Evolutionary conservation across 495 filamentous ascomycete genomes (phyloP).

Genomic region (Podospora fimiseda): DNA sequence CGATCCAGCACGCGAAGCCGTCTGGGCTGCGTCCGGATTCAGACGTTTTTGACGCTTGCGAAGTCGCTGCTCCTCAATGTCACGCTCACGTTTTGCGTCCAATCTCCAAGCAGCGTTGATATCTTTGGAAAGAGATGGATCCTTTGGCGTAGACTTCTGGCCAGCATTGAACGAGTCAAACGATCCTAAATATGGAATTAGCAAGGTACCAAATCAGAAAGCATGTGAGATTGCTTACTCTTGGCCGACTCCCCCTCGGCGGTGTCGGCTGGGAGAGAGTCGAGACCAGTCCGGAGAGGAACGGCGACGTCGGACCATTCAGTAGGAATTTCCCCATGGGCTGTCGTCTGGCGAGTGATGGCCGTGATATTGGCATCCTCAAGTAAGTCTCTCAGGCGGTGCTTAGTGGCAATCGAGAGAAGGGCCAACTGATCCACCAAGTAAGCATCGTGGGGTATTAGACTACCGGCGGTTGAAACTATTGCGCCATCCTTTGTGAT

Average conservation of each 20-base stretch:
- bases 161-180: constrained; percentile 12
- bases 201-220: constrained; percentile 2
- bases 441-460: constrained; percentile 59
- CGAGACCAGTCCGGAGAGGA: constrained; percentile 29
- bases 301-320: constrained; percentile 65
- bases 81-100: constrained; percentile 34
- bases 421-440: constrained; percentile 70
- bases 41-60: constrained; percentile 43
- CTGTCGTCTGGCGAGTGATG: constrained; percentile 58
- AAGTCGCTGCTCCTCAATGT: constrained; percentile 43
- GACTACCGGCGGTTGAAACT: constrained; percentile 52
- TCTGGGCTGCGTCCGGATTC: constrained; percentile 32
- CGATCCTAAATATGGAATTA: constrained; percentile 19
- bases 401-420: constrained; percentile 66
- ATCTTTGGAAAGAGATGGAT: constrained; percentile 24
- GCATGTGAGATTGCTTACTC: constrained; percentile 39
- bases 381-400: constrained; percentile 59
- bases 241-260: constrained; percentile 51
- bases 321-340: constrained; percentile 61
- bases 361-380: constrained; percentile 64
- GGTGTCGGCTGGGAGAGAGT: constrained; percentile 32
- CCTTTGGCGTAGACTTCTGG: constrained; percentile 11
- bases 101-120: constrained; percentile 33
- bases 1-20: constrained; percentile 38
- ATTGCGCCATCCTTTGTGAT: constrained; percentile 48